Evolutionary conservation across 2,329 filamentous ascomycete genomes (phyloP).

Genomic region (Fusarium acutatum): DNA sequence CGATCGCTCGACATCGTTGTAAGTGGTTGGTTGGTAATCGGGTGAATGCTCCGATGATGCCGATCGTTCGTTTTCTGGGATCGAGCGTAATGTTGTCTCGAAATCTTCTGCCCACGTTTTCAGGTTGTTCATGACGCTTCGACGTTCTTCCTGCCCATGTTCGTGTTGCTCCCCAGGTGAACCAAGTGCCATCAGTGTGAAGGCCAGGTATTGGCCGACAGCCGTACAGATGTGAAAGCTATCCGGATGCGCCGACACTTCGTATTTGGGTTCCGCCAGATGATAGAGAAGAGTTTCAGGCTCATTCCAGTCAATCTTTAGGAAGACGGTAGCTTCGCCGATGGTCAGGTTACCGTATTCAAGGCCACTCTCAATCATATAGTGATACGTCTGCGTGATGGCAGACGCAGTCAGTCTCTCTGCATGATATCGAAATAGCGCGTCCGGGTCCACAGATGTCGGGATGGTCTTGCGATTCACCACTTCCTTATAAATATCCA

Average conservation of each 20-base stretch:
- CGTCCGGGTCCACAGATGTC: conserved; percentile 39
- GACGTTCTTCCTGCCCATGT: not conserved
- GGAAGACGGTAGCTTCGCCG: not conserved
- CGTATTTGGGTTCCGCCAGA: not conserved
- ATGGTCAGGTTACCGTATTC: conserved; percentile 52
- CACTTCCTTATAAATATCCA: conserved; percentile 52
- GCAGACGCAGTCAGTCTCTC: conserved; percentile 52
- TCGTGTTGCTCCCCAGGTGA: not conserved
- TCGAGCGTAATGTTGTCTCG: not conserved
- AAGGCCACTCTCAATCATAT: conserved; percentile 58
- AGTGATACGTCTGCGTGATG: conserved; percentile 58
- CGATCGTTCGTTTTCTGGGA: not conserved
- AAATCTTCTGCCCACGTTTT: not conserved
- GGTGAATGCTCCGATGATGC: not conserved
- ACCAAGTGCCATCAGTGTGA: not conserved
- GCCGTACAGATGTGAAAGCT: not conserved
- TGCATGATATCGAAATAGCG: conserved; percentile 47
- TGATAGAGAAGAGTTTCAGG: conserved; percentile 1
- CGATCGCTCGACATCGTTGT: not conserved
- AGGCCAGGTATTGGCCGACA: not conserved
- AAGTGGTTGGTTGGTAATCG: not conserved
- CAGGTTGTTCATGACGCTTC: not conserved
- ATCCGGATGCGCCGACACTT: not conserved
- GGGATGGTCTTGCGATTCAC: conserved; percentile 38
- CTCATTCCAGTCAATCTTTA: conserved; percentile 8